Base-by-base conservation (phyloP, 2,329 filamentous ascomycete genomes). In the Nothophaeocryptopus gaeumannii region DNA sequence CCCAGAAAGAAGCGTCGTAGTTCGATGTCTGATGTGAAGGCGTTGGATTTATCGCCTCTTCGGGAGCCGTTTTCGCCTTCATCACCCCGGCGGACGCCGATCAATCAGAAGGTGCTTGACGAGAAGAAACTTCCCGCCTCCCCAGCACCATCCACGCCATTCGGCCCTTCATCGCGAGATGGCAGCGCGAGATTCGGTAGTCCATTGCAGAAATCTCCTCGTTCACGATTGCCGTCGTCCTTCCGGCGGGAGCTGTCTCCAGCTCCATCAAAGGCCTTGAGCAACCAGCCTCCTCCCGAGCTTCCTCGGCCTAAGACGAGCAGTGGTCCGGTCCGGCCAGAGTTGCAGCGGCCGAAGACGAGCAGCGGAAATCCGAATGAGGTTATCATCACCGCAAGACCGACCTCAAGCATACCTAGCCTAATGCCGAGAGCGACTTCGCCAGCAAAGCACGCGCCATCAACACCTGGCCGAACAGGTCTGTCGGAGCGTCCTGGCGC, bases 11-110 rank as follows among this genome's bases (percentile, higher is more conserved):
- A 95, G 74, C 81, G 92, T 47, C 84, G 92, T 66, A 96, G 91
- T 71, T 96, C 91, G 20, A 73, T 97, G 36, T 96, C 91, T 4
- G 92, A 97, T 67, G 77, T 97, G 40, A 86, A 83, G 59, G 78
- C 75, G 48, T 74, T 88, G 13, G 84, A 92, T 71, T 79, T 46
- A 5, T 48, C 62, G 15, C 55, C 61, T n/a, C 54, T 57, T 30
- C 48, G 42, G 42, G 58, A 61, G 30, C 48, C 59, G 3, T 47
- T 44, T n/a, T 58, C 58, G n/a, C 57, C 63, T 29, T 42, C 48
- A 14, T 45, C 61, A 5, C 50, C 54, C 10, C 61, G 58, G 30
- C 54, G 61, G n/a, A 53, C 57, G 14, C 55, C 55, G 2, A 37
- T 61, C 5, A 41, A 49, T 11, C 56, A 58, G 33, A 56, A 51